Percentiles rank a stretch among this genome's conserved stretches.
Conservation (phyloP, 768 basidiomycete genomes). For the Agaricus sinodeliciosus region DNA sequence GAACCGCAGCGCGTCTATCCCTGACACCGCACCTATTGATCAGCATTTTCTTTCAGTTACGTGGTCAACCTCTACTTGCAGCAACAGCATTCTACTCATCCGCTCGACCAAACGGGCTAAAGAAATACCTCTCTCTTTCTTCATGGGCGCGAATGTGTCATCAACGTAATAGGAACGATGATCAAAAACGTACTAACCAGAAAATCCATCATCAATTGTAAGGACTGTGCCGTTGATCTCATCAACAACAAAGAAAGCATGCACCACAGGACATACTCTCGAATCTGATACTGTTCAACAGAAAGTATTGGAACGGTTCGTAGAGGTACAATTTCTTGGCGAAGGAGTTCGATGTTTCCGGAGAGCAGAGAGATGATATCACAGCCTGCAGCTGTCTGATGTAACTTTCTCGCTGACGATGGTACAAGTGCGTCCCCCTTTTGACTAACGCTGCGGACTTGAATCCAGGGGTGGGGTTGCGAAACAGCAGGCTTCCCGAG, state of each 20-base stretch:
- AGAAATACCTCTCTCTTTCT: slow-evolving; percentile 23
- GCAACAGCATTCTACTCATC: slow-evolving; percentile 37
- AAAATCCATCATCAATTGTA: slow-evolving; percentile 30
- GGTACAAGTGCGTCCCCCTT: neutral
- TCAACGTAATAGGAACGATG: too few relatives aligned
- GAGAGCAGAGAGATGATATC: neutral
- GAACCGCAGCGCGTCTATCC: slow-evolving; percentile 32
- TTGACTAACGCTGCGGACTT: too few relatives aligned
- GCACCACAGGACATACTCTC: slow-evolving; percentile 21
- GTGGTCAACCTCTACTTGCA: slow-evolving; percentile 17
- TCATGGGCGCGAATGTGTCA: slow-evolving; percentile 16
- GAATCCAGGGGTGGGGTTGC: too few relatives aligned
- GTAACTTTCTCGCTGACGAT: slow-evolving; percentile 1
- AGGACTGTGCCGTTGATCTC: too few relatives aligned
- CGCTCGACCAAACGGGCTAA: slow-evolving; percentile 29
- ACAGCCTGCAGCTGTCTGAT: neutral
- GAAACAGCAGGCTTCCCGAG: too few relatives aligned
- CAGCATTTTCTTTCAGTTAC: neutral
- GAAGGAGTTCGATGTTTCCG: slow-evolving; percentile 8
- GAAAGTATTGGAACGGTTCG: slow-evolving; percentile 16
- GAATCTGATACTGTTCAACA: slow-evolving; percentile 23
- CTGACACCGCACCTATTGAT: slow-evolving; percentile 23
- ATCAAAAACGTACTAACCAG: slow-evolving; percentile 17
- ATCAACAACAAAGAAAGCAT: too few relatives aligned
- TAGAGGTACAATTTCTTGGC: slow-evolving; percentile 12